These are phyloP conservation scores for Yarrowia divulgata DNA, from an alignment of 805 yeast species.

Conservation along the genomic window DNA sequence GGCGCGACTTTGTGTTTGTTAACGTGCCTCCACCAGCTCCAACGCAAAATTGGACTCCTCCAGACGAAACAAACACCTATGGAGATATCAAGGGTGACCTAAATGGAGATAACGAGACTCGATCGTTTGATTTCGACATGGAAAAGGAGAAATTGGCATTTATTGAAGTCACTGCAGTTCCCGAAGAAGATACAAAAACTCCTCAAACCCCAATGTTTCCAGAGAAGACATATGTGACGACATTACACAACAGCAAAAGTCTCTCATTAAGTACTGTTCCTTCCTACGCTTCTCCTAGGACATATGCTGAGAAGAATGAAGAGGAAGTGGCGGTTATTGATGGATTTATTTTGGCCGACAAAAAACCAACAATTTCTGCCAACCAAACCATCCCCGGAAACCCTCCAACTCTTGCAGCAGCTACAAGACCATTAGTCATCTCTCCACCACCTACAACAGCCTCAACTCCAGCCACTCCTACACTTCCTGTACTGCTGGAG, in stretches of 20 bases:
- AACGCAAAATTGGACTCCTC: not conserved
- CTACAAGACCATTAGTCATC: conserved; percentile 3
- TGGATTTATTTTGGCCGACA: not conserved
- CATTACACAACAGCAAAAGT: not conserved
- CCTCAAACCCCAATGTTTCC: not conserved
- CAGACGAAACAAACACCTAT: not conserved
- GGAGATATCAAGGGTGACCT: conserved; percentile 5
- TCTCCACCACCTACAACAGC: not conserved
- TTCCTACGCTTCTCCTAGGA: not conserved
- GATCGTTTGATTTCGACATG: not conserved
- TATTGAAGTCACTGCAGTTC: not conserved
- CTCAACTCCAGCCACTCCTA: not conserved
- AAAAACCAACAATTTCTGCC: not conserved
- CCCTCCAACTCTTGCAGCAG: conserved; percentile 10
- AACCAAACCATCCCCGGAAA: conserved; percentile 6
- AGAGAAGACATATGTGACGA: not conserved
- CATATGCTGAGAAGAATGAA: not conserved
- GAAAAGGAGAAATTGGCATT: not conserved
- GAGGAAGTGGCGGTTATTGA: not conserved
- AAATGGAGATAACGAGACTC: not conserved
- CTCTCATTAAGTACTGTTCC: conserved; percentile 1
- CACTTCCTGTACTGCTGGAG: not conserved
- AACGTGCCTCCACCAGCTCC: conserved; percentile 4
- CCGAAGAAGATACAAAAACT: not conserved
- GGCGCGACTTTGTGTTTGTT: not conserved